Evolutionary conservation across 257 asterid genomes (phyloP), one percentile per base, ranked within the genome.

Genomic region (Nicotiana otophora): DNA sequence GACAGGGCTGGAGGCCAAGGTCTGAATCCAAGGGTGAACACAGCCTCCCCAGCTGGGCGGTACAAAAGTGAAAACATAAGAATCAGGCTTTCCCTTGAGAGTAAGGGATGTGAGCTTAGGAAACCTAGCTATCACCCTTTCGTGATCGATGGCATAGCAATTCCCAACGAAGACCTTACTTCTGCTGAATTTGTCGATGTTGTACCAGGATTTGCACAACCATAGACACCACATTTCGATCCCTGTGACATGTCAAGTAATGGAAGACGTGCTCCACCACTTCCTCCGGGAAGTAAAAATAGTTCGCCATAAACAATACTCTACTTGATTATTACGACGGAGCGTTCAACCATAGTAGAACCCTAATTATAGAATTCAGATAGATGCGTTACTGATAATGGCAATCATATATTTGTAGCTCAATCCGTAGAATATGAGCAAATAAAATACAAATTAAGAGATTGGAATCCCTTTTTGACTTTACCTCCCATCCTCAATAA

Each of bases 221-320:
- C 65, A 90, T 36, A 15, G 97, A 92, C 65, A 89, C 94, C 60
- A 93, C 89, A 87, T 92, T 93, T 57, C 98, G 88, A 87, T 93
- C 98, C 78, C 87, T 77, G 51, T 91, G 91, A 33, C 91, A 90
- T 0, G 87, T 79, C 46, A 93, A 79, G 80, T 87, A 91, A 54
- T 86, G 84, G 68, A 95, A 91, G 2, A 95, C 90, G 86, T 92
- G 98, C 88, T 95, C 98, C 0, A 93, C 53, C 6, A 95, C 98
- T 84, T 92, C 98, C 88, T 92, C 98, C 31, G 98, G 98, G 64
- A 93, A 93, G 92, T 89, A 88, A 87, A 89, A 93, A 91, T 88
- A 86, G 87, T 90, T 89, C 86, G 88, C 86, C 88, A 85, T 84
- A 61, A 88, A 23, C 26, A 23, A 23, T 23, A 23, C 26, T 23